Percentiles rank a stretch among this genome's conserved stretches.
phyloP scores from a whole-genome alignment of 768 basidiomycete species.

The Suillus americanus region DNA sequence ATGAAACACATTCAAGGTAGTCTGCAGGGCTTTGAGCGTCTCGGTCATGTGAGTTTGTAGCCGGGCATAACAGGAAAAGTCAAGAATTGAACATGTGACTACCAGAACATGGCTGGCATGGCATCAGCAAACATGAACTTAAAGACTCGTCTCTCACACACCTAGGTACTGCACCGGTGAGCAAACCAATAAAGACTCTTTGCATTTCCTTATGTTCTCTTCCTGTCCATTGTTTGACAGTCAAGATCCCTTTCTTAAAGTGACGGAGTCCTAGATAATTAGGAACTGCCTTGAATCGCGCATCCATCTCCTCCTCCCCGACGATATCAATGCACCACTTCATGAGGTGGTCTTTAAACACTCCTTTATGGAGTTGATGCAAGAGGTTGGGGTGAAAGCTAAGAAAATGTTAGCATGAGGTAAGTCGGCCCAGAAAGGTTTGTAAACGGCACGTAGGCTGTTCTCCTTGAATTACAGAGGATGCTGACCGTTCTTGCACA shows the following conservation, averaged over 20 bases:
- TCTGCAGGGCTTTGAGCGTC: slow-evolving; percentile 24
- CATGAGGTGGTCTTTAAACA: slow-evolving; percentile 44
- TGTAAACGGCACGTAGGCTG: not conserved
- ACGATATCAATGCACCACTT: slow-evolving; percentile 31
- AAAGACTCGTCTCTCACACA: not conserved
- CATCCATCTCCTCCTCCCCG: slow-evolving; percentile 15
- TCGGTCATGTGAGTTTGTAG: slow-evolving; percentile 27
- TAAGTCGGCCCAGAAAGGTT: slow-evolving; percentile 12
- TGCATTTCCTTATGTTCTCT: slow-evolving; percentile 40
- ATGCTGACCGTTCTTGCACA: slow-evolving; percentile 2
- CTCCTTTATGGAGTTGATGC: slow-evolving; percentile 48
- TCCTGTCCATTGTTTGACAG: slow-evolving; percentile 43
- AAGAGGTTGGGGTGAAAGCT: slow-evolving; percentile 42
- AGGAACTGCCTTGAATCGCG: slow-evolving; percentile 14
- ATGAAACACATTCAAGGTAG: slow-evolving; percentile 28
- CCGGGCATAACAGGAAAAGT: slow-evolving; percentile 34
- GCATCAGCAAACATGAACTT: not conserved
- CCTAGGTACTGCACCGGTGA: slow-evolving; percentile 22
- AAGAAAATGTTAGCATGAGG: slow-evolving; percentile 41
- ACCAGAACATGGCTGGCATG: slow-evolving; percentile 18
- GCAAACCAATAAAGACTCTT: slow-evolving; percentile 31
- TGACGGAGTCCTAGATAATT: slow-evolving; percentile 5
- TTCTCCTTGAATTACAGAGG: slow-evolving; percentile 6
- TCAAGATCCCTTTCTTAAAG: slow-evolving; percentile 30
- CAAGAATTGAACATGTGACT: slow-evolving; percentile 28